phyloP scores from a whole-genome alignment of 2,329 filamentous ascomycete genomes.

The Colletotrichum lindemuthianum region DNA sequence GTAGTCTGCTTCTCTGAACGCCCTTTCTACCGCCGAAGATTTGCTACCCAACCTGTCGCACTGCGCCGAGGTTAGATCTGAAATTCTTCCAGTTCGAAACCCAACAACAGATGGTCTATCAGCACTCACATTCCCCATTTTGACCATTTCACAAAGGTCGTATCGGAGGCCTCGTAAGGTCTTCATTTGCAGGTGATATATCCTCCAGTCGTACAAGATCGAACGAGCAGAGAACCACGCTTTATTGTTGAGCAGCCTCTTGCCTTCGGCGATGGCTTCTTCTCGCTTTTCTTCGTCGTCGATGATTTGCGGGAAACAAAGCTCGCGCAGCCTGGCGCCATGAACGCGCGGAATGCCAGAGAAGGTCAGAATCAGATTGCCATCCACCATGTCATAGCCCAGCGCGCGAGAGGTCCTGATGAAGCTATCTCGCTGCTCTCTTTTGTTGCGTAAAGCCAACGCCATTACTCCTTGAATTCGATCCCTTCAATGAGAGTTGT shows the following conservation, averaged over 20 bases:
- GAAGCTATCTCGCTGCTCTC: not conserved
- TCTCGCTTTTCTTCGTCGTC: not conserved
- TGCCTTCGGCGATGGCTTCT: not conserved
- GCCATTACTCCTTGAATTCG: not conserved
- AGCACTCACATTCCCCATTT: conserved; percentile 12
- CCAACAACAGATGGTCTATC: not conserved
- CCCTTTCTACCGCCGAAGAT: not conserved
- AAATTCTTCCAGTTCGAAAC: not conserved
- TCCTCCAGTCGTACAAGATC: not conserved
- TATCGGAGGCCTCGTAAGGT: not conserved
- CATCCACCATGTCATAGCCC: not conserved
- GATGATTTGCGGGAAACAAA: conserved; percentile 15
- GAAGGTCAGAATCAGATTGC: not conserved
- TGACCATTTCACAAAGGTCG: conserved; percentile 1
- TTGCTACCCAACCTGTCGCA: not conserved
- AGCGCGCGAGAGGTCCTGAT: not conserved
- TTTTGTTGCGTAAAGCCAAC: not conserved
- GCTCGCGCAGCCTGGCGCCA: conserved; percentile 1
- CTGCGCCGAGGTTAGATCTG: not conserved
- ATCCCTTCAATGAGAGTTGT: too few relatives aligned
- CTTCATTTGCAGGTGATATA: conserved; percentile 5
- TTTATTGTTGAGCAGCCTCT: not conserved
- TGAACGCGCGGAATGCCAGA: not conserved
- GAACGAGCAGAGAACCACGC: conserved; percentile 5
- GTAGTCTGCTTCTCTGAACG: not conserved